Conservation (phyloP, 352 stramenopile genomes). For the Globisporangium radiosum region DNA sequence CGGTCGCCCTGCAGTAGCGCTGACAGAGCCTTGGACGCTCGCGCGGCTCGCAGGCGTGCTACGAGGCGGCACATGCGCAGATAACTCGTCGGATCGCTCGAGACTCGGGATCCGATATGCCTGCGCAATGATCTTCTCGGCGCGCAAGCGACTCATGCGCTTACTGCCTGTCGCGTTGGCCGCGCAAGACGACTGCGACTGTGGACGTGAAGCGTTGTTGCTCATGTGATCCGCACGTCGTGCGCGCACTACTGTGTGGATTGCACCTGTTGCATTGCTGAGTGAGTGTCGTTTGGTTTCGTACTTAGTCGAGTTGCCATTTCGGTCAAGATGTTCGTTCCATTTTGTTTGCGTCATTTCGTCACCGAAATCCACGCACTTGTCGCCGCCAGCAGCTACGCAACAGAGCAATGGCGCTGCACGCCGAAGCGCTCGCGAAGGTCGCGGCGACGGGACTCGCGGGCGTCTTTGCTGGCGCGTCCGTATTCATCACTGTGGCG, state of each 20-base stretch:
- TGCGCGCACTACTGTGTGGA: too few relatives aligned
- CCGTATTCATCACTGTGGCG: conserved; percentile 62
- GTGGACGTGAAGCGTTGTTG: too few relatives aligned
- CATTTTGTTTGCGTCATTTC: too few relatives aligned
- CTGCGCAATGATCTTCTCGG: conserved; percentile 33
- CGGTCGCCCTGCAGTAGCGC: conserved; percentile 1
- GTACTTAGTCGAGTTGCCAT: too few relatives aligned
- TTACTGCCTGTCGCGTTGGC: not conserved
- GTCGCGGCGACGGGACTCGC: conserved; percentile 49
- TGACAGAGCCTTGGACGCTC: conserved; percentile 1
- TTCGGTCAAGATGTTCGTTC: too few relatives aligned
- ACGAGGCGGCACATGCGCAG: not conserved
- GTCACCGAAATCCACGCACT: too few relatives aligned
- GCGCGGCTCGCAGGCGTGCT: not conserved
- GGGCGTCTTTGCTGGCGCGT: conserved; percentile 61
- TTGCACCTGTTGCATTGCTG: too few relatives aligned
- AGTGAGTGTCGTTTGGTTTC: too few relatives aligned
- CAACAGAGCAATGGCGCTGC: conserved; percentile 17
- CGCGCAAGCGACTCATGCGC: conserved; percentile 32
- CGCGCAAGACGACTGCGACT: too few relatives aligned
- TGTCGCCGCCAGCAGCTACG: too few relatives aligned
- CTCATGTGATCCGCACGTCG: too few relatives aligned
- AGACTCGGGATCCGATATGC: conserved; percentile 26
- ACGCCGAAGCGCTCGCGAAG: conserved; percentile 57
- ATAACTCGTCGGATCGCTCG: not conserved